Evolutionary conservation across 768 basidiomycete genomes (phyloP).

Genomic region (Saitozyma podzolica): DNA sequence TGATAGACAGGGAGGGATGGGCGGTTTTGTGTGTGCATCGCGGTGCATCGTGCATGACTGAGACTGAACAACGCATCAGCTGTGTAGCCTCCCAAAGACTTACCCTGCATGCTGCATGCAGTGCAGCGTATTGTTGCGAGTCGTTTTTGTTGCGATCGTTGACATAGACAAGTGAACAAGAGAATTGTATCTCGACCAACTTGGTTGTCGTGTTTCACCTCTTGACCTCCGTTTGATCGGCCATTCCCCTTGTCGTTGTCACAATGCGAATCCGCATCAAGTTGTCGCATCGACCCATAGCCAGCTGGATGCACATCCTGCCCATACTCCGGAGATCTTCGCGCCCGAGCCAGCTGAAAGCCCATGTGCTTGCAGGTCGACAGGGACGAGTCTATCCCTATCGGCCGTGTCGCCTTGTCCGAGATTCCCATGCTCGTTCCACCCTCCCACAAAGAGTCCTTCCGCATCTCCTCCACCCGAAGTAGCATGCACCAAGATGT

Average conservation of each 20-base stretch:
- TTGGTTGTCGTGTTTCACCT: neutral
- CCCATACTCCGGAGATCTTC: slow-evolving; percentile 53
- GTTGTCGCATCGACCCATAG: slow-evolving; percentile 41
- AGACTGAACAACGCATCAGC: slow-evolving; percentile 1
- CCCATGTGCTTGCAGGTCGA: slow-evolving; percentile 3
- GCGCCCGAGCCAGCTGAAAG: no score
- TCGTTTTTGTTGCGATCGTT: neutral
- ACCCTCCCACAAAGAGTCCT: slow-evolving; percentile 84
- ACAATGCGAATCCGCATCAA: neutral
- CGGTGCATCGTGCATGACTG: neutral
- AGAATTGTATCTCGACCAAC: neutral
- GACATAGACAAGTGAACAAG: neutral
- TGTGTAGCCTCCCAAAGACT: neutral
- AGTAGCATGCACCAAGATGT: slow-evolving; percentile 60
- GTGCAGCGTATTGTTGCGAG: no score
- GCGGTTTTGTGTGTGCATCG: no score
- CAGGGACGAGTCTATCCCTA: neutral
- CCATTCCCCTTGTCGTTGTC: neutral
- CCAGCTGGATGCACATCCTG: slow-evolving; percentile 62
- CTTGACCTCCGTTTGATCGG: neutral
- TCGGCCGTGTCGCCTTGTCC: slow-evolving; percentile 64
- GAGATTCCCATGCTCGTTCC: slow-evolving; percentile 98
- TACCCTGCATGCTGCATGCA: neutral
- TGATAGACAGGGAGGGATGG: no score
- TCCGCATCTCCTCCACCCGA: neutral